Base-by-base conservation (phyloP, 495 filamentous ascomycete genomes). In the Aspergillus coremiiformis region DNA sequence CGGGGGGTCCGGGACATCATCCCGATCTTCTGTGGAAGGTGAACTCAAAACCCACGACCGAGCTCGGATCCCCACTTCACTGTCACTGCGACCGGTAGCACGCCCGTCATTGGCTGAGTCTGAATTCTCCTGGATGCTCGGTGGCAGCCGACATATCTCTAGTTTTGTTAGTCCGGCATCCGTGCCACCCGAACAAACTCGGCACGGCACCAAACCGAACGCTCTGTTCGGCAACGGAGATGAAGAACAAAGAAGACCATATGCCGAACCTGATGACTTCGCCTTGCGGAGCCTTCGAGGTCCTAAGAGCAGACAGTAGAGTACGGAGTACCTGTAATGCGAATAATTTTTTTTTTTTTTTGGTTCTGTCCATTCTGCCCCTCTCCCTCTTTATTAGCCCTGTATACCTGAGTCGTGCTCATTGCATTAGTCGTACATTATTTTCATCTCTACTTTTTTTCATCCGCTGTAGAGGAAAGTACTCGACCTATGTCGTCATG, bases 41-140 rank as follows among this genome's bases (percentile, higher is more conserved):
- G 51, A 53, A 20, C 5, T 33, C 20, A 43, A 49, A 29, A 22
- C 54, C 53, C 15, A 46, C 47, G 35, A 58, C 60, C 19, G 23
- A 22, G 14, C 49, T 39, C 56, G 42, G 37, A 22, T 48, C 15
- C 47, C 52, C n/a, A 43, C 39, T 2, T 39, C 52, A 4, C 50
- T 54, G 50, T 55, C 59, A 5, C 32, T 49, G 22, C 53, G 55
- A 35, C 43, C 58, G 17, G 49, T 44, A 15, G 35, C 46, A 19
- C 59, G 55, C 19, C 52, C 57, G 12, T 61, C 55, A 27, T 74
- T 98, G 14, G 84, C 90, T 14, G 84, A 96, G 54, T 90, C 90
- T 23, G 85, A 83, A 8, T 96, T 96, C 64, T 86, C 91, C 10
- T 98, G 91, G 91, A 97, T 98, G 90, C 77, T 98, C n/a, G 82